phyloP scores from a whole-genome alignment of 345 rosid genomes.

The Euclidium syriacum region DNA sequence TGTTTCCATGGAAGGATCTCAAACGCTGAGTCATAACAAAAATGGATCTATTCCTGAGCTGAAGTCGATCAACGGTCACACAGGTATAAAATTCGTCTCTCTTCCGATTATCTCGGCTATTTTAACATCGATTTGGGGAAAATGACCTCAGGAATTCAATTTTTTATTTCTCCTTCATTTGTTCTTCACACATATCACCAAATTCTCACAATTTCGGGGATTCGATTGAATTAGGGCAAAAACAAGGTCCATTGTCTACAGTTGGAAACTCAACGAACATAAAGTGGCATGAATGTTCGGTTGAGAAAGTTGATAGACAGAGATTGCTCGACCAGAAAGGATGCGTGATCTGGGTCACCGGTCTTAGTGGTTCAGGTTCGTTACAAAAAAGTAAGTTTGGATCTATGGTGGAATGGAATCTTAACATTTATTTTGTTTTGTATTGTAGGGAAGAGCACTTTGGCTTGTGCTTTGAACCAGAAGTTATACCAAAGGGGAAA shows the following conservation, averaged over 20 bases:
- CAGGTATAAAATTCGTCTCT: not conserved
- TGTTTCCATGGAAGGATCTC: conserved; percentile 35
- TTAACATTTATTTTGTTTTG: not conserved
- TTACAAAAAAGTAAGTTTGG: not conserved
- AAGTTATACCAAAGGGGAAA: conserved; percentile 55
- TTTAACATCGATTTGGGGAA: not conserved
- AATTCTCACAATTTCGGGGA: not conserved
- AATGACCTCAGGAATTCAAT: not conserved
- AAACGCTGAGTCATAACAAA: conserved; percentile 9
- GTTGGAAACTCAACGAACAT: conserved; percentile 61
- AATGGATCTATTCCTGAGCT: conserved; percentile 27
- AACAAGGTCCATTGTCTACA: conserved; percentile 39
- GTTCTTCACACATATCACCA: not conserved
- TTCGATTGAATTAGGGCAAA: conserved; percentile 36
- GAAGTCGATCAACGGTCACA: conserved; percentile 23
- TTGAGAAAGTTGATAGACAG: conserved; percentile 58
- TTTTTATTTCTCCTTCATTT: not conserved
- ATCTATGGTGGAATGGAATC: not conserved
- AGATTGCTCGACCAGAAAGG: conserved; percentile 75
- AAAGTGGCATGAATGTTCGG: conserved; percentile 68
- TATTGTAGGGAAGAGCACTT: conserved; percentile 64
- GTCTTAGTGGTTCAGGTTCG: conserved; percentile 86
- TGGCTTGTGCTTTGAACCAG: conserved; percentile 68
- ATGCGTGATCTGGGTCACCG: conserved; percentile 78
- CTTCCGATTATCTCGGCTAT: not conserved